Evolutionary conservation across 164 flowering plant genomes (phyloP), one percentile per base, ranked within the genome.

Genomic region (Vitis rotundifolia): DNA sequence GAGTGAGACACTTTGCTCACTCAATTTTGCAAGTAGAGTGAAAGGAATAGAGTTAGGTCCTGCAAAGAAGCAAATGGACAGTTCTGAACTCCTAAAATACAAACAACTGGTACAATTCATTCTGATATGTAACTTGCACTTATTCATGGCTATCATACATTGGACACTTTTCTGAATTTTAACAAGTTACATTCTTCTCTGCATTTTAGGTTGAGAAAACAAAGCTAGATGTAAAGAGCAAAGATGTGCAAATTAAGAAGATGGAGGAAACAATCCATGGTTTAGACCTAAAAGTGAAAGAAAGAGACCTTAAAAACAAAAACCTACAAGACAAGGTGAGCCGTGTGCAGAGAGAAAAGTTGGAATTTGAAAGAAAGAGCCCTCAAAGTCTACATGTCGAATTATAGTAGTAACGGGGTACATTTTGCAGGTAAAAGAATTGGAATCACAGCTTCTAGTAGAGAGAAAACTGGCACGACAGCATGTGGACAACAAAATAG

Each of bases 11-110:
- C 72, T 96, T 51, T 93, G 97, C 87, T 96, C 99, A 9, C 81
- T 96, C 63, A 96, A 96, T 78, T 96, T 96, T 82, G 98, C 98
- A 57, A 93, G 97, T 75, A 82, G 99, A 79, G 99, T 93, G 15
- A 87, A 91, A 75, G 99, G 99, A 68, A 80, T 96, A 66, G 99
- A 96, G 75, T 70, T 96, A 62, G 99, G 99, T 58, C 97, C 95
- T 52, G 95, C 97, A 60, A 96, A 78, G 87, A 93, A 83, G 84
- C 98, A 96, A 71, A 28, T 91, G 26, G 95, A 93, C 69, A 76
- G 68, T 57, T 62, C 86, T 54, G 99, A 96, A 75, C 77, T 89
- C 50, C 66, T 78, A 57, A 91, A 77, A 83, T 84, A 73, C 83
- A 93, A 92, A 80, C 97, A 88, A 69, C 74, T 85, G 97, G 99